A percentile compares a stretch with the other conserved stretches of the same genome.
Evolutionary conservation across 768 basidiomycete species (phyloP).

Genomic region (Obba rivulosa): DNA sequence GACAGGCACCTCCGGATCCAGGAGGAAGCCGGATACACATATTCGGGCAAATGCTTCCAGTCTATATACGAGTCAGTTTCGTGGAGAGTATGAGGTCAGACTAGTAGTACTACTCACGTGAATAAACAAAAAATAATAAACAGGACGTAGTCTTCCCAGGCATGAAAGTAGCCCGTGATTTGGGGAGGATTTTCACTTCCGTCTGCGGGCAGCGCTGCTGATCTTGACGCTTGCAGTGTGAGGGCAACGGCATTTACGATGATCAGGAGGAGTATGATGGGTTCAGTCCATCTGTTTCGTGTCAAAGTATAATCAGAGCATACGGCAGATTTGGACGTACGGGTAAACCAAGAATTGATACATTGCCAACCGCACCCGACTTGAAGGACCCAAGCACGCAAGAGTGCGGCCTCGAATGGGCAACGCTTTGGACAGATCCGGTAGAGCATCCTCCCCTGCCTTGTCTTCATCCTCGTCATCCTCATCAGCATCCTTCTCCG

Average conservation of each 20-base stretch:
- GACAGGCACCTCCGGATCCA: constrained; percentile 72
- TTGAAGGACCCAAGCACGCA: constrained; percentile 69
- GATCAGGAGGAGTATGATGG: constrained; percentile 76
- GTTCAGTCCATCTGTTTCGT: constrained; percentile 73
- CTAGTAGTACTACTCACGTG: constrained; percentile 51
- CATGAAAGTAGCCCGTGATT: constrained; percentile 71
- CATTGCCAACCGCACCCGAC: constrained; percentile 53
- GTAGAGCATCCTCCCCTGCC: constrained; percentile 24
- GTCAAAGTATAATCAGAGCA: not conserved
- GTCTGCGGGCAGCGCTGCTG: constrained; percentile 44
- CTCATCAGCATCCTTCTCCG: constrained; percentile 3
- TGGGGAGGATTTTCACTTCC: constrained; percentile 36
- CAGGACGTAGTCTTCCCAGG: constrained; percentile 87
- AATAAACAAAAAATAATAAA: constrained; percentile 81
- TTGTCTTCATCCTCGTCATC: constrained; percentile 16
- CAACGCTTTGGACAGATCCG: constrained; percentile 38
- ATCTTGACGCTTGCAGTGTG: constrained; percentile 69
- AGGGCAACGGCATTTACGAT: constrained; percentile 78
- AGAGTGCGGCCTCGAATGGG: constrained; percentile 76
- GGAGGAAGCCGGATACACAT: constrained; percentile 80
- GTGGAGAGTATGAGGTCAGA: not conserved
- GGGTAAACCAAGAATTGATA: constrained; percentile 64
- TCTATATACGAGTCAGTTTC: constrained; percentile 31
- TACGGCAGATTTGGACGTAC: constrained; percentile 41
- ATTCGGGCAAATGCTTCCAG: constrained; percentile 86